A percentile compares a stretch with the other conserved stretches of the same genome.
Conservation (phyloP, 208 protist species). For the Phytomonas francai region DNA sequence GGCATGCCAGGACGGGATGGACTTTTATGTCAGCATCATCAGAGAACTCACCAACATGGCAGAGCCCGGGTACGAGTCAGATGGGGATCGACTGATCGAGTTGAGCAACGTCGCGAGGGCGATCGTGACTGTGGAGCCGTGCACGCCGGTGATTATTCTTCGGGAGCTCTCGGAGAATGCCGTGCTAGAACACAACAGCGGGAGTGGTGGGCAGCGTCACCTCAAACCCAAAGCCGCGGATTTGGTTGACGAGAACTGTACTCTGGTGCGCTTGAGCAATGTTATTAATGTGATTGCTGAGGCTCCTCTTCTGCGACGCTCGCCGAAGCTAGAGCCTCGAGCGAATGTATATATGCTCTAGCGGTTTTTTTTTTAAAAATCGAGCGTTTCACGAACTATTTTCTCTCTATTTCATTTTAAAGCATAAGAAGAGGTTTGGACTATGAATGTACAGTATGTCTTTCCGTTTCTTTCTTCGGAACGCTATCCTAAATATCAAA, state of each 20-base stretch:
- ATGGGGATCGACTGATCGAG: conserved; percentile 29
- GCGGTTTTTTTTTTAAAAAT: too few relatives aligned
- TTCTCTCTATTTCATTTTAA: background rate
- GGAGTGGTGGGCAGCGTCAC: background rate
- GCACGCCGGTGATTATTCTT: conserved; percentile 55
- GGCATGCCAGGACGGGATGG: conserved; percentile 40
- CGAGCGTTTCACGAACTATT: too few relatives aligned
- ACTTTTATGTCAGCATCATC: conserved; percentile 50
- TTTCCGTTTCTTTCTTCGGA: background rate
- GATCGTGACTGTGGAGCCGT: conserved; percentile 50
- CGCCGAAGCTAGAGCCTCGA: background rate
- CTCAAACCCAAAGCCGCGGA: background rate
- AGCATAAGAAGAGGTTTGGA: background rate
- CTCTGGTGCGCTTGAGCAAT: conserved; percentile 43
- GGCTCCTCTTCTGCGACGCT: conserved; percentile 58
- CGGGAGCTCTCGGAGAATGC: conserved; percentile 60
- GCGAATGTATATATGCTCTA: too few relatives aligned
- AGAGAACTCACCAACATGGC: background rate
- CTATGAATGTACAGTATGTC: background rate
- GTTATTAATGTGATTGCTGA: conserved; percentile 37
- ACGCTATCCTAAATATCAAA: too few relatives aligned
- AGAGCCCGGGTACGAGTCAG: conserved; percentile 9
- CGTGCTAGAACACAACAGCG: conserved; percentile 3
- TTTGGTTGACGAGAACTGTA: conserved; percentile 12
- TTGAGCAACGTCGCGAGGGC: conserved; percentile 34